Percentiles rank a stretch among this genome's conserved stretches.
Evolutionary conservation across 2,329 filamentous ascomycete species (phyloP).

Genomic region (Dactylonectria macrodidyma): DNA sequence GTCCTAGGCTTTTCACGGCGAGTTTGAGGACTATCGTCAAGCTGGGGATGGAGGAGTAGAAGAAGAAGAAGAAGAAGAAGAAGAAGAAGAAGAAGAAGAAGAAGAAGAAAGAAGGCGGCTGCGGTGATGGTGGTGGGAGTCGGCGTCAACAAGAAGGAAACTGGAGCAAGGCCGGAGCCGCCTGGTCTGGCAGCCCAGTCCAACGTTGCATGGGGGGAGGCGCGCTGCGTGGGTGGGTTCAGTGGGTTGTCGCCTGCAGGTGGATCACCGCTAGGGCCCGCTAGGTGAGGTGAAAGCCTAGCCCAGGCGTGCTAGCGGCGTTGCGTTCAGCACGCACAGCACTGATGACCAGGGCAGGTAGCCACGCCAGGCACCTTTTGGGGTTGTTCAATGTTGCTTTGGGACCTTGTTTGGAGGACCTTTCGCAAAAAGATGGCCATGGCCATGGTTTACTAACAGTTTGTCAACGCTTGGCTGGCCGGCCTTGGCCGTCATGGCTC

Average conservation of each 20-base stretch:
- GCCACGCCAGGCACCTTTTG: too few species aligned
- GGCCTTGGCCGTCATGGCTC: slow-evolving; percentile 5
- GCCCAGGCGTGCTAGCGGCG: slow-evolving; percentile 5
- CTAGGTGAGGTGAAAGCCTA: slow-evolving; percentile 27
- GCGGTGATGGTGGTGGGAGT: slow-evolving; percentile 44
- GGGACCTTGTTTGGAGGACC: neutral
- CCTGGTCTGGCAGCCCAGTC: slow-evolving; percentile 41
- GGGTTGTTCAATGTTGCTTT: too few species aligned
- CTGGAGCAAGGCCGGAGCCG: slow-evolving; percentile 36
- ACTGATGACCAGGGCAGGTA: neutral
- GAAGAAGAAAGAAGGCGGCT: slow-evolving; percentile 18
- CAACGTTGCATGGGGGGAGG: slow-evolving; percentile 48
- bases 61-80: slow-evolving; percentile 16
- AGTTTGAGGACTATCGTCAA: slow-evolving; percentile 31
- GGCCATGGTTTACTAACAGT: neutral
- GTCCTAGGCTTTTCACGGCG: slow-evolving; percentile 26
- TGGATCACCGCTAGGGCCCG: slow-evolving; percentile 46
- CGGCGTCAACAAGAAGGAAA: slow-evolving; percentile 46
- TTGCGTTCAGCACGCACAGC: slow-evolving; percentile 5
- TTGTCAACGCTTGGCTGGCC: slow-evolving; percentile 7
- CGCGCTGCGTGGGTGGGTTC: slow-evolving; percentile 39
- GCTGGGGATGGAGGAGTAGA: slow-evolving; percentile 30
- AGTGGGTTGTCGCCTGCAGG: slow-evolving; percentile 48
- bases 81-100: slow-evolving; percentile 12
- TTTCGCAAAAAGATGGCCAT: neutral